phyloP scores from a whole-genome alignment of 2,329 filamentous ascomycete species.

The Pezicula neosporulosa region DNA sequence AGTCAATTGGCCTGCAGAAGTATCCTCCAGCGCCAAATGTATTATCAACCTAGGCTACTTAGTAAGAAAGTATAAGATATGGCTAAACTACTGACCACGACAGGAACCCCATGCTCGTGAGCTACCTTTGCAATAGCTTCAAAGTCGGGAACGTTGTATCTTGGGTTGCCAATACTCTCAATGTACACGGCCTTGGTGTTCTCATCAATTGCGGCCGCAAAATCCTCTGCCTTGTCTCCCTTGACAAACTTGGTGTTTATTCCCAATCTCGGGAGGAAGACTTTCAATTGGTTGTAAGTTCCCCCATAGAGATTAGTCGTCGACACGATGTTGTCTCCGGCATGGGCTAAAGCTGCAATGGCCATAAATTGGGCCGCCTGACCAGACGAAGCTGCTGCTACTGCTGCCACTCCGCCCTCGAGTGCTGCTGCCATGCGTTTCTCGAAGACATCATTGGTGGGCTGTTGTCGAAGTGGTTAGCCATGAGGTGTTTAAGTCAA shows the following conservation, averaged over 20 bases:
- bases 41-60: conserved; percentile 68
- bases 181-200: conserved; percentile 91
- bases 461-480: conserved; percentile 44
- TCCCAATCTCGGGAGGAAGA: conserved; percentile 80
- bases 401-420: conserved; percentile 84
- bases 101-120: conserved; percentile 58
- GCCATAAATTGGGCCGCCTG: conserved; percentile 92
- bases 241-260: conserved; percentile 85
- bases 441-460: conserved; percentile 93
- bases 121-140: conserved; percentile 81
- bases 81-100: conserved; percentile 37
- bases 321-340: conserved; percentile 89
- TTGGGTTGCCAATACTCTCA: conserved; percentile 90
- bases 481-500: not conserved
- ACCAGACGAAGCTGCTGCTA: conserved; percentile 80
- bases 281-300: conserved; percentile 97
- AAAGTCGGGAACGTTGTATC: conserved; percentile 90
- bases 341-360: conserved; percentile 76
- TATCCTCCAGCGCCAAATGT: conserved; percentile 93
- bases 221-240: conserved; percentile 75
- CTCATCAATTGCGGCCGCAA: conserved; percentile 81
- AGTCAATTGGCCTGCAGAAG: conserved; percentile 80
- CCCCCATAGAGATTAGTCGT: conserved; percentile 91
- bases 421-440: conserved; percentile 94
- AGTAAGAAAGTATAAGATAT: conserved; percentile 4